These are phyloP conservation scores for Picochlorum costavermella DNA, from an alignment of 139 green algal genomes.

Conservation along the genomic window DNA sequence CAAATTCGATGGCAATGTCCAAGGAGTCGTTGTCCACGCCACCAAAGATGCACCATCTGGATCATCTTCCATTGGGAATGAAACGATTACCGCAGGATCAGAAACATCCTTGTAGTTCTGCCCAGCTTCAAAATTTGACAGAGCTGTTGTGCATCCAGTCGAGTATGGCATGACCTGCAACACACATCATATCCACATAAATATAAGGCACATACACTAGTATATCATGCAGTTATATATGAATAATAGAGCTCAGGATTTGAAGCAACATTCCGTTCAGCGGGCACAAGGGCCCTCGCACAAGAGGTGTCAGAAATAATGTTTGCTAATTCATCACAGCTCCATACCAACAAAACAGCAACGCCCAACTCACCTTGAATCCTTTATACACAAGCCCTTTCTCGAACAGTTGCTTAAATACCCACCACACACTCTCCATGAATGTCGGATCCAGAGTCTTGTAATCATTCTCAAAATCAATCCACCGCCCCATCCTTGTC, in stretches of 20 bases:
- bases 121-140: slow-evolving; percentile 98
- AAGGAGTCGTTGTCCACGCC: slow-evolving; percentile 98
- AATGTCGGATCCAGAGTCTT: slow-evolving; percentile 95
- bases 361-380: slow-evolving; percentile 74
- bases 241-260: background rate
- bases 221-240: too few species aligned
- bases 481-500: slow-evolving; percentile 91
- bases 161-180: slow-evolving; percentile 97
- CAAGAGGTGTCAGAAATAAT: slow-evolving; percentile 35
- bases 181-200: background rate
- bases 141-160: slow-evolving; percentile 81
- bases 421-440: slow-evolving; percentile 98
- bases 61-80: slow-evolving; percentile 70
- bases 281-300: slow-evolving; percentile 15
- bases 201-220: background rate
- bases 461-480: slow-evolving; percentile 99
- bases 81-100: slow-evolving; percentile 66
- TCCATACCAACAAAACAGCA: background rate
- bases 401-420: slow-evolving; percentile 89
- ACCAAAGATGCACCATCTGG: slow-evolving; percentile 66
- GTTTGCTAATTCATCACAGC: slow-evolving; percentile 22
- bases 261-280: slow-evolving; percentile 17
- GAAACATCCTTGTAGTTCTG: slow-evolving; percentile 95
- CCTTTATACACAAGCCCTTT: slow-evolving; percentile 96
- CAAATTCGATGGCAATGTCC: slow-evolving; percentile 96